Conservation (phyloP, 352 stramenopile species). For the Thalassiosira ordinaria region DNA sequence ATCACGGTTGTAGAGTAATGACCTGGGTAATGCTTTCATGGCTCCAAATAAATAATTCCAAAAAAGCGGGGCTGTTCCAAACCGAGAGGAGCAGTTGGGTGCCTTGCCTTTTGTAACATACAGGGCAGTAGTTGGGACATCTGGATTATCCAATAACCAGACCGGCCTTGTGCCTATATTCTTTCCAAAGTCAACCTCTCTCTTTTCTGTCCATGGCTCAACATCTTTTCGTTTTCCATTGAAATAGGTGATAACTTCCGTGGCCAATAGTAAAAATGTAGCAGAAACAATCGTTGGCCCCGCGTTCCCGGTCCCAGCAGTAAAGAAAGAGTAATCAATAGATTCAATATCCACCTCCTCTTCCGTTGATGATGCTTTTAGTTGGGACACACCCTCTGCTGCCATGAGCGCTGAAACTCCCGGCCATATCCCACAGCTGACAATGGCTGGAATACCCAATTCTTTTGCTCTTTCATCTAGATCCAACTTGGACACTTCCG, state of each 20-base stretch:
- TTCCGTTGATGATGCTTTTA: neutral
- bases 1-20: constrained; percentile 59
- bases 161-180: constrained; percentile 36
- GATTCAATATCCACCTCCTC: constrained; percentile 17
- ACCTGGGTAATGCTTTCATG: constrained; percentile 56
- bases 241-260: constrained; percentile 52
- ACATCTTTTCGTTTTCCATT: constrained; percentile 42
- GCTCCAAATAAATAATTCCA: constrained; percentile 70
- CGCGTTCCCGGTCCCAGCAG: constrained; percentile 66
- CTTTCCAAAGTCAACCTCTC: constrained; percentile 59
- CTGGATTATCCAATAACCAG: constrained; percentile 66
- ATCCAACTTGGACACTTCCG: constrained; percentile 50
- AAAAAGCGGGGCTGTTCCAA: constrained; percentile 54
- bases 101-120: constrained; percentile 17
- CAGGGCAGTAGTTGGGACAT: constrained; percentile 56
- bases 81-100: constrained; percentile 56
- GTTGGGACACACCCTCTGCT: constrained; percentile 25
- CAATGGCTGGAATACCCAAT: constrained; percentile 32
- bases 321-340: constrained; percentile 71
- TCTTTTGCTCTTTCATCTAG: constrained; percentile 32
- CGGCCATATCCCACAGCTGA: constrained; percentile 65
- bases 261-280: constrained; percentile 65
- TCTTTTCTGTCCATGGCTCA: constrained; percentile 64
- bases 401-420: constrained; percentile 66
- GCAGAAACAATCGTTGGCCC: constrained; percentile 66